Percentiles rank a stretch among this genome's conserved stretches.
Conservation (phyloP, 2,329 filamentous ascomycete species). For the Cercospora zeae-maydis region DNA sequence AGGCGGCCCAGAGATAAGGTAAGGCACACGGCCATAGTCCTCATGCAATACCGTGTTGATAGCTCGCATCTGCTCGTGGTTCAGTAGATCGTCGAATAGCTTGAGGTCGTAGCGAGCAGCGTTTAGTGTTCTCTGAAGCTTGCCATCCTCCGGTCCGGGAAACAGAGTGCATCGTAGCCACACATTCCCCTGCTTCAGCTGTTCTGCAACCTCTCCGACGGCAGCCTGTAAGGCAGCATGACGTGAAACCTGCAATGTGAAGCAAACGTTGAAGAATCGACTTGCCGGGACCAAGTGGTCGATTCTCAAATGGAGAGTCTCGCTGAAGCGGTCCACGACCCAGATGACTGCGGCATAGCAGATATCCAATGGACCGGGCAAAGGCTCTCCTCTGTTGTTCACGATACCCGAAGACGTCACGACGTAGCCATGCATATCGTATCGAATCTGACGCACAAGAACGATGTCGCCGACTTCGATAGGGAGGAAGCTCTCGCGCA, state of each 20-base stretch:
- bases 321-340: conserved; percentile 25
- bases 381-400: neutral
- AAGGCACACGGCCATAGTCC: conserved; percentile 47
- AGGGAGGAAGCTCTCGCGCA: conserved; percentile 24
- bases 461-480: conserved; percentile 29
- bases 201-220: conserved; percentile 8
- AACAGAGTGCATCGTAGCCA: conserved; percentile 46
- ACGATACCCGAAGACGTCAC: conserved; percentile 4
- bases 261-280: conserved; percentile 25
- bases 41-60: conserved; percentile 42
- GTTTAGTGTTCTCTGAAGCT: conserved; percentile 40
- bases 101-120: conserved; percentile 35
- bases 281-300: conserved; percentile 17
- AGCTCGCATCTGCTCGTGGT: conserved; percentile 49
- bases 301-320: conserved; percentile 22
- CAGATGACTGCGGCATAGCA: conserved; percentile 26
- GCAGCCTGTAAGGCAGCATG: conserved; percentile 17
- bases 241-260: conserved; percentile 21
- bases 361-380: conserved; percentile 7
- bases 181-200: conserved; percentile 1
- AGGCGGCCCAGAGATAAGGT: conserved; percentile 49
- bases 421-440: conserved; percentile 14
- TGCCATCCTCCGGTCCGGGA: conserved; percentile 39
- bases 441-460: conserved; percentile 24
- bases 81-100: conserved; percentile 43